phyloP scores from a whole-genome alignment of 2,329 filamentous ascomycete genomes.

The Hymenotorrendiella dingleyae region DNA sequence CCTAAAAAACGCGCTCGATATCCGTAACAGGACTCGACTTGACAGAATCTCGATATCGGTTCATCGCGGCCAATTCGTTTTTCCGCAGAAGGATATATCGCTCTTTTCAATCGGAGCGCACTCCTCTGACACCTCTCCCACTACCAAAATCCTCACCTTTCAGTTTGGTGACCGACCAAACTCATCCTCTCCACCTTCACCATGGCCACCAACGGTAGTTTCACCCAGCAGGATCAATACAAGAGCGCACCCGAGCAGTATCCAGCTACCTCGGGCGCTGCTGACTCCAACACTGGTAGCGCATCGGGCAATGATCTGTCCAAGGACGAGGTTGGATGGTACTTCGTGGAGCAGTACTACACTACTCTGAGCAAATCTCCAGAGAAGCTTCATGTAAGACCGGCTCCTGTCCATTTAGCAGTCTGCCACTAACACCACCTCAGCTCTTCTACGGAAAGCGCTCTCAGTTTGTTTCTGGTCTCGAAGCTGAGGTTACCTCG shows the following conservation, averaged over 20 bases:
- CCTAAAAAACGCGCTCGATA: conserved; percentile 23
- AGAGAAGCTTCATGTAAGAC: conserved; percentile 77
- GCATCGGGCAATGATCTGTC: conserved; percentile 44
- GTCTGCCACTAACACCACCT: conserved; percentile 13
- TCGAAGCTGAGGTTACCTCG: conserved; percentile 80
- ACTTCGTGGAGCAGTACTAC: conserved; percentile 99
- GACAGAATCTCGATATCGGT: conserved; percentile 12
- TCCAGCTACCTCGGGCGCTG: conserved; percentile 27
- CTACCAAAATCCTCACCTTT: conserved; percentile 14
- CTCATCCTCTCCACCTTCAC: conserved; percentile 12
- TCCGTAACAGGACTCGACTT: conserved; percentile 28
- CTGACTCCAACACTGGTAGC: conserved; percentile 27
- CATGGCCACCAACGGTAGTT: conserved; percentile 33
- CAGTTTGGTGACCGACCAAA: conserved; percentile 21
- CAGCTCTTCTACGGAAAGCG: conserved; percentile 93
- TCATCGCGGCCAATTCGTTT: conserved; percentile 6
- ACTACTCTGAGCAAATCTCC: conserved; percentile 92
- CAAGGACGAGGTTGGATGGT: conserved; percentile 98
- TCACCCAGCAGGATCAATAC: conserved; percentile 31
- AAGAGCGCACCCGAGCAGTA: conserved; percentile 30
- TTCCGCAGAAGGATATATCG: not conserved
- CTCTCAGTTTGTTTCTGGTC: conserved; percentile 89
- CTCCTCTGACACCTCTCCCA: conserved; percentile 4
- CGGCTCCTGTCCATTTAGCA: not conserved
- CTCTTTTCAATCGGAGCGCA: conserved; percentile 8